A percentile compares a stretch with the other conserved stretches of the same genome.
These are phyloP conservation scores for Citrus reticulata DNA, from an alignment of 345 rosid species.

Conservation along the genomic window DNA sequence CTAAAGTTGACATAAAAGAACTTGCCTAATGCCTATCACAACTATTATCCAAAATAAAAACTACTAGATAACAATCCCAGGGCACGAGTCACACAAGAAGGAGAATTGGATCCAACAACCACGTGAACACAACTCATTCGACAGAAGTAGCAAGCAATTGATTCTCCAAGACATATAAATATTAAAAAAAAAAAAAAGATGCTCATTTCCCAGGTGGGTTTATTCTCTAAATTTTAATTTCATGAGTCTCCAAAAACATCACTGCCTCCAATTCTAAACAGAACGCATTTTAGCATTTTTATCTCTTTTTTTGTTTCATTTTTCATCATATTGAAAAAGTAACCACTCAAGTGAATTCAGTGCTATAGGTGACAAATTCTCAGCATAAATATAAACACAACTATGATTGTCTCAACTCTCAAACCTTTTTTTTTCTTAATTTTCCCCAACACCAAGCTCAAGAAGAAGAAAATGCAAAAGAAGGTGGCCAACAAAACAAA, in stretches of 20 bases:
- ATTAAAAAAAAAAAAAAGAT: neutral
- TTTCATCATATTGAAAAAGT: neutral
- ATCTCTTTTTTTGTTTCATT: too few relatives aligned
- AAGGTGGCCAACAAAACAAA: conserved; percentile 3
- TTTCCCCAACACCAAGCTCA: neutral
- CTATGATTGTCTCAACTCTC: neutral
- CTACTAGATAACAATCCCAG: neutral
- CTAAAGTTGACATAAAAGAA: neutral
- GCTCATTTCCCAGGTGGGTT: neutral
- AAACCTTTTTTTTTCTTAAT: neutral
- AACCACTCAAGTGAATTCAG: neutral
- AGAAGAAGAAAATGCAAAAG: neutral
- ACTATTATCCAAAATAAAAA: neutral
- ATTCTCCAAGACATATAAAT: neutral
- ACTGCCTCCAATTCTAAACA: neutral
- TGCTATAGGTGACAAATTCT: neutral
- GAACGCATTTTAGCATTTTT: neutral
- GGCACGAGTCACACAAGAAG: neutral
- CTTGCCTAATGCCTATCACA: neutral
- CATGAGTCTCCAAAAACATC: neutral
- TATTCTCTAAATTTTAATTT: neutral
- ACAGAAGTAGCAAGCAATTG: neutral
- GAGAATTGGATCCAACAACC: conserved; percentile 1
- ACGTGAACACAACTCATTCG: neutral
- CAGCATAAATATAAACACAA: neutral